Conservation (phyloP, 768 basidiomycete species). For the Gelatoporia subvermispora region DNA sequence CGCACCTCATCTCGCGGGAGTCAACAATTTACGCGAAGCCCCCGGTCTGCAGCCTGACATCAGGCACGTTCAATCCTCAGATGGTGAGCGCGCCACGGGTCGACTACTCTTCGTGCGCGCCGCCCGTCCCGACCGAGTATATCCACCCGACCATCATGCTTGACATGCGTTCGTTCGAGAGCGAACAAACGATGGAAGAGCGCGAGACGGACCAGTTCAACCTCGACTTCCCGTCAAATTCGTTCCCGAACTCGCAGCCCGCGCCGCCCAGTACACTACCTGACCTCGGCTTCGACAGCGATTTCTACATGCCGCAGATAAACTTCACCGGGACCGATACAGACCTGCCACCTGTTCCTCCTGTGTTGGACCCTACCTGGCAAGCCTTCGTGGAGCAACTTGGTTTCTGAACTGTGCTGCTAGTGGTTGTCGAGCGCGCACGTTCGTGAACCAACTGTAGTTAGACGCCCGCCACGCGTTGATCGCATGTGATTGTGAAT, state of each 20-base stretch:
- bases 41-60: background rate
- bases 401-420: constrained; percentile 34
- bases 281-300: constrained; percentile 6
- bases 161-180: constrained; percentile 44
- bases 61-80: background rate
- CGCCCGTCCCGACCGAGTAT: constrained; percentile 12
- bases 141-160: constrained; percentile 52
- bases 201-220: constrained; percentile 11
- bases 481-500: background rate
- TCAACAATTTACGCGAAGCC: background rate
- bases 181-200: constrained; percentile 20
- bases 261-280: constrained; percentile 7
- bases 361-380: constrained; percentile 58
- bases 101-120: background rate
- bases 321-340: background rate
- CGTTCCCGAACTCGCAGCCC: constrained; percentile 12
- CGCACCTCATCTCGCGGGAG: constrained; percentile 18
- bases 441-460: background rate
- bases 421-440: background rate
- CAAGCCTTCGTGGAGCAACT: constrained; percentile 66
- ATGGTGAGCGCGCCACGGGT: too few species aligned
- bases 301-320: background rate
- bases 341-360: constrained; percentile 17
- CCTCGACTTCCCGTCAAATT: constrained; percentile 24
- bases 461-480: background rate